Conservation (phyloP, 495 filamentous ascomycete genomes). For the Lentithecium fluviatile region DNA sequence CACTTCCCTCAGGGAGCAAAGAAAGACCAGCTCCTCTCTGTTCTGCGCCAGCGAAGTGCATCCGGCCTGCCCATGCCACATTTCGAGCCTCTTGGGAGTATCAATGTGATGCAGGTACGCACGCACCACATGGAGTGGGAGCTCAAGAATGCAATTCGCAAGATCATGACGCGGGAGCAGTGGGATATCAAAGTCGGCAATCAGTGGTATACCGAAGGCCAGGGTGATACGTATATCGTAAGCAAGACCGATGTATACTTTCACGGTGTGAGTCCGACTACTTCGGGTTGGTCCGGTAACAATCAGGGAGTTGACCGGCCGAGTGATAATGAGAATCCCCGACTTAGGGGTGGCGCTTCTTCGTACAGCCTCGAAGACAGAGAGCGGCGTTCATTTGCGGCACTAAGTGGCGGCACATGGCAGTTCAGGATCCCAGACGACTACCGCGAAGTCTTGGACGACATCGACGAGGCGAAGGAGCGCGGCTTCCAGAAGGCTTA, state of each 20-base stretch:
- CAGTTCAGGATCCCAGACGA: too few species aligned
- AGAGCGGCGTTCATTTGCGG: too few species aligned
- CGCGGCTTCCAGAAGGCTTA: neutral
- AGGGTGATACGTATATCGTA: conserved; percentile 3
- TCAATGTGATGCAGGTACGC: conserved; percentile 6
- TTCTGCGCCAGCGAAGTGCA: neutral
- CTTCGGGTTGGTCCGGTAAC: neutral
- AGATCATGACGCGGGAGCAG: neutral
- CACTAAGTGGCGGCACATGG: too few species aligned
- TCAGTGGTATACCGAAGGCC: neutral
- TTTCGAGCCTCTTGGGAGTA: neutral
- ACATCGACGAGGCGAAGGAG: too few species aligned
- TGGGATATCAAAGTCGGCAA: neutral
- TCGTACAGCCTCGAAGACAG: too few species aligned
- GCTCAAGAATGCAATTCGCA: conserved; percentile 9
- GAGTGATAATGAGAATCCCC: too few species aligned
- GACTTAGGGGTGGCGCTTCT: too few species aligned
- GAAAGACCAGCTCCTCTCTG: neutral
- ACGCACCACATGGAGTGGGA: conserved; percentile 10
- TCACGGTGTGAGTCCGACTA: conserved; percentile 4
- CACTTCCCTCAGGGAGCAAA: conserved; percentile 7
- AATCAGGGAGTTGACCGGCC: too few species aligned
- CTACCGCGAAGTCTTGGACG: too few species aligned
- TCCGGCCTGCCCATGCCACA: neutral
- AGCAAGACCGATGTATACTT: conserved; percentile 3